These are phyloP conservation scores for Paspalum notatum DNA, from an alignment of 176 grass and related monocot species.

Conservation along the genomic window DNA sequence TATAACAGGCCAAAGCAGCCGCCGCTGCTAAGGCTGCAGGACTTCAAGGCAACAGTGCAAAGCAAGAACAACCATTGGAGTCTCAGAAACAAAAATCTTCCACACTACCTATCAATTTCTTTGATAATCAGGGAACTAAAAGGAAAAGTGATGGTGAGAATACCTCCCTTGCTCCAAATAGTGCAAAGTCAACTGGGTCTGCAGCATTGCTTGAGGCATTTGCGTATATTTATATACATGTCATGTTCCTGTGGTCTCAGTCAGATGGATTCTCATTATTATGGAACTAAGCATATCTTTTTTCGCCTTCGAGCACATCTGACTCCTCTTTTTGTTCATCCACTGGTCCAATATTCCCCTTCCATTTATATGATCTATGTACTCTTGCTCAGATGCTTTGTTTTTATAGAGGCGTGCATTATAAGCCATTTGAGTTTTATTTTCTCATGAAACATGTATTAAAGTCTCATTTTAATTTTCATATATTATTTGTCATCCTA, in stretches of 20 bases:
- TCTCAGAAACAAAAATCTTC: slow-evolving; percentile 70
- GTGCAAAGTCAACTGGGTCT: background rate
- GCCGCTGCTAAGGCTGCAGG: slow-evolving; percentile 55
- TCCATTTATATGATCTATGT: background rate
- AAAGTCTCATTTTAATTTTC: background rate
- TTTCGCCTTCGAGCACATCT: slow-evolving; percentile 13
- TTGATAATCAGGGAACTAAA: slow-evolving; percentile 78
- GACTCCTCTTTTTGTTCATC: slow-evolving; percentile 4
- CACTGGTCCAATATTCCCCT: background rate
- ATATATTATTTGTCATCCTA: background rate
- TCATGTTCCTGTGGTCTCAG: slow-evolving; percentile 7
- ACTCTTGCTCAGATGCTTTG: background rate
- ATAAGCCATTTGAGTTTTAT: background rate
- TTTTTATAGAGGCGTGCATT: background rate
- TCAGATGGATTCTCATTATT: slow-evolving; percentile 5
- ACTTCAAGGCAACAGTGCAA: slow-evolving; percentile 52
- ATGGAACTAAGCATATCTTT: background rate
- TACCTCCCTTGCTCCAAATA: background rate
- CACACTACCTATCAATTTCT: slow-evolving; percentile 72
- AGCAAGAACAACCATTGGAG: slow-evolving; percentile 51
- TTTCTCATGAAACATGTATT: slow-evolving; percentile 10
- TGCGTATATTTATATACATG: slow-evolving; percentile 24
- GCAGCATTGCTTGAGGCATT: slow-evolving; percentile 10
- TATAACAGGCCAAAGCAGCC: slow-evolving; percentile 63
- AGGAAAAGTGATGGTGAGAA: slow-evolving; percentile 68